Evolutionary conservation across 768 basidiomycete species (phyloP).

Genomic region (Kwoniella sp.): DNA sequence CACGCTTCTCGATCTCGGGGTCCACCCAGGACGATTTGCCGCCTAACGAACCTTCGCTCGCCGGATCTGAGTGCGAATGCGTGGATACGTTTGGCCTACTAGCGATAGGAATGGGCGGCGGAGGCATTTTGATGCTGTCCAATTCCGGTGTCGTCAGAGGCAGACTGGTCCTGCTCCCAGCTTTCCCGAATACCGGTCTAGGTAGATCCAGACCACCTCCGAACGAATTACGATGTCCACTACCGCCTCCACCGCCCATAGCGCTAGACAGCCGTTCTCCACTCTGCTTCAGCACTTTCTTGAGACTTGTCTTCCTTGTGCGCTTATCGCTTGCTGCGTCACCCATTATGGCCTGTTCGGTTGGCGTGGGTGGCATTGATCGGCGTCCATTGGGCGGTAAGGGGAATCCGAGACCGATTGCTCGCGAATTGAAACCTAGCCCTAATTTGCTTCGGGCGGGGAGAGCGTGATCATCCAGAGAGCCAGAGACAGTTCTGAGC

Average conservation of each 20-base stretch:
- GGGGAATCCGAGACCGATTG: constrained; percentile 30
- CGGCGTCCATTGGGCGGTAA: constrained; percentile 16
- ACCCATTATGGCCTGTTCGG: not conserved
- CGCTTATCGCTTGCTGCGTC: constrained; percentile 20
- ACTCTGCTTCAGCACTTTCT: constrained; percentile 39
- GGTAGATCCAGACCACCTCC: constrained; percentile 28
- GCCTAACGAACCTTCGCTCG: not conserved
- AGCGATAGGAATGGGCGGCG: constrained; percentile 8
- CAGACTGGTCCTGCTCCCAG: constrained; percentile 18
- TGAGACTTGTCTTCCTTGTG: constrained; percentile 44
- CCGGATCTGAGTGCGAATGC: not conserved
- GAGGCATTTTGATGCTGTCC: constrained; percentile 12
- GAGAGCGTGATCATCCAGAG: constrained; percentile 47
- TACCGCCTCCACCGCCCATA: constrained; percentile 16
- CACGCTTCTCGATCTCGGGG: constrained; percentile 66
- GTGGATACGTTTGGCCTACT: constrained; percentile 5
- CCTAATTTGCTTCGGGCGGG: constrained; percentile 32
- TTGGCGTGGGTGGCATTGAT: constrained; percentile 35
- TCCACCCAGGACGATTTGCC: constrained; percentile 22
- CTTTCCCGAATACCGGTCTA: constrained; percentile 27
- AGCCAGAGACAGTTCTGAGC: constrained; percentile 42
- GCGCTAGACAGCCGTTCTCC: constrained; percentile 39
- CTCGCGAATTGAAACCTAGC: constrained; percentile 22
- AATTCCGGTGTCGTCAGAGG: constrained; percentile 15
- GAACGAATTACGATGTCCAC: constrained; percentile 17